phyloP scores from a whole-genome alignment of 2,329 filamentous ascomycete genomes.

The Fusarium coicis region DNA sequence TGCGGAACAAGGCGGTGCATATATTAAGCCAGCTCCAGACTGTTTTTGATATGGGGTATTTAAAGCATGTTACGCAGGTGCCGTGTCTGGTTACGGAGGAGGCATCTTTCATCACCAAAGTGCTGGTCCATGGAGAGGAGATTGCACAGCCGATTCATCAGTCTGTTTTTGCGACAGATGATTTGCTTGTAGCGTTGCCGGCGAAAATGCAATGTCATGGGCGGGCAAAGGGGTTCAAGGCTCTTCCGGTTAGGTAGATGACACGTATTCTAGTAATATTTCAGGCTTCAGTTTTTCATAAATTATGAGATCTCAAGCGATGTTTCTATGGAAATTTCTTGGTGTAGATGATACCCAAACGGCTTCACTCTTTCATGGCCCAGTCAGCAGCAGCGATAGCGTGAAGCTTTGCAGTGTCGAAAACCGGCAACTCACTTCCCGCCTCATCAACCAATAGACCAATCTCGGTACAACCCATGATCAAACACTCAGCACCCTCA shows the following conservation, averaged over 20 bases:
- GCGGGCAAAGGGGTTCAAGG: neutral
- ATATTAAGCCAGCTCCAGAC: neutral
- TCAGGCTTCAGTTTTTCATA: neutral
- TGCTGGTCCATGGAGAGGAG: neutral
- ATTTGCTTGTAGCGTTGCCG: neutral
- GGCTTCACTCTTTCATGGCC: slow-evolving; percentile 21
- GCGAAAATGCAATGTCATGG: neutral
- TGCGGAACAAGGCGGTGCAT: neutral
- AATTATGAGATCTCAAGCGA: accelerated
- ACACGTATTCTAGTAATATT: accelerated
- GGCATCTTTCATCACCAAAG: neutral
- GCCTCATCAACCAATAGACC: slow-evolving; percentile 29
- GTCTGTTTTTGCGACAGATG: neutral
- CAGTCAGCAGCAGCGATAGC: slow-evolving; percentile 40
- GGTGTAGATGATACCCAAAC: accelerated
- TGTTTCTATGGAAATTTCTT: neutral
- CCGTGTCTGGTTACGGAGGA: neutral
- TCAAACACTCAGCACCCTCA: slow-evolving; percentile 35
- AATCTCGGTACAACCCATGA: slow-evolving; percentile 44
- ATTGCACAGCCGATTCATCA: neutral
- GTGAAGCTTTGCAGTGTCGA: slow-evolving; percentile 42
- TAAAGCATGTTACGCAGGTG: neutral
- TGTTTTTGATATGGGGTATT: neutral
- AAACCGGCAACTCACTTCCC: slow-evolving; percentile 28
- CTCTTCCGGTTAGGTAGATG: neutral